A percentile compares a stretch with the other conserved stretches of the same genome.
These are phyloP conservation scores for Hibiscus syriacus DNA, from an alignment of 345 rosid genomes.

Conservation along the genomic window DNA sequence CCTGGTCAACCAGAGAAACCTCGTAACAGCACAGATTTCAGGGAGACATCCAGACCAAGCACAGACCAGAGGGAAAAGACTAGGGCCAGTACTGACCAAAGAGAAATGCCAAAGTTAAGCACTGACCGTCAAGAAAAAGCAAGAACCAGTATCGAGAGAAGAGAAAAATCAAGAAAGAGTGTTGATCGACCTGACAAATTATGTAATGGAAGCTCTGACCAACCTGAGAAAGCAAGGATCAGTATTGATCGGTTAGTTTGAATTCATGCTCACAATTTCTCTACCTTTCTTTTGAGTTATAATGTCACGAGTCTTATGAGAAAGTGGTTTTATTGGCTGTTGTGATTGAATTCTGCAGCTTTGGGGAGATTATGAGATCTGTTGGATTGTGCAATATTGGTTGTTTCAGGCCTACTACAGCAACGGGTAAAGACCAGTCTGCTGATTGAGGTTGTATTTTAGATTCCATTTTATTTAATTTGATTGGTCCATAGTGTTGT, in stretches of 20 bases:
- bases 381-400: slow-evolving; percentile 83
- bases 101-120: slow-evolving; percentile 52
- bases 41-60: slow-evolving; percentile 44
- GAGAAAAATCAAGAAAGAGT: slow-evolving; percentile 45
- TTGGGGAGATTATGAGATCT: slow-evolving; percentile 81
- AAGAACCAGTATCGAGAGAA: slow-evolving; percentile 44
- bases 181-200: slow-evolving; percentile 38
- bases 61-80: slow-evolving; percentile 43
- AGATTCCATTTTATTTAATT: slow-evolving; percentile 5
- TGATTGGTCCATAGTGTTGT: slow-evolving; percentile 15
- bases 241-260: slow-evolving; percentile 71
- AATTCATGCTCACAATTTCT: neutral
- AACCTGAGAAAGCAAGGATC: slow-evolving; percentile 57
- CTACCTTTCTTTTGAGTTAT: neutral
- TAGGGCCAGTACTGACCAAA: slow-evolving; percentile 43
- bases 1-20: slow-evolving; percentile 40
- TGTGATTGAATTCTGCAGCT: slow-evolving; percentile 34
- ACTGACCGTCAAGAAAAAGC: slow-evolving; percentile 47
- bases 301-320: neutral
- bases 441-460: slow-evolving; percentile 18
- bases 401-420: slow-evolving; percentile 76
- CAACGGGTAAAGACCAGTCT: slow-evolving; percentile 25
- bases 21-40: slow-evolving; percentile 53
- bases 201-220: slow-evolving; percentile 28
- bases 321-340: slow-evolving; percentile 7